Percentiles rank a stretch among this genome's conserved stretches.
Conservation (phyloP, 1,284 basidiomycete genomes). For the Heterobasidion parviporum region DNA sequence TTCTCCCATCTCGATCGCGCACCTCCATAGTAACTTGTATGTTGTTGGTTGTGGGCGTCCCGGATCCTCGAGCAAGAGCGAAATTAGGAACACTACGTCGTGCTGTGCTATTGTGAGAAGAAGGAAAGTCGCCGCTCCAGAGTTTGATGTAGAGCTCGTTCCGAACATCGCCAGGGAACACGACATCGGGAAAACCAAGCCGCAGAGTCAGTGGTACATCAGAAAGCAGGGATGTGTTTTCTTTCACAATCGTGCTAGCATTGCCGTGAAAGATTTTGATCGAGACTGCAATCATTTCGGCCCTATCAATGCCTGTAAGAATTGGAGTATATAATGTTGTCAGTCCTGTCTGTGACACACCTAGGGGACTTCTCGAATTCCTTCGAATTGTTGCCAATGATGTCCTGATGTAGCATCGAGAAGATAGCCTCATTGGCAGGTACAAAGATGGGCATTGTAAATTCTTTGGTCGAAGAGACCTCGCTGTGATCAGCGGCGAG, state of each 20-base stretch:
- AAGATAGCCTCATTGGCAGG: constrained; percentile 83
- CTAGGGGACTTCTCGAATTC: constrained; percentile 83
- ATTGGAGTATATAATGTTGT: not conserved
- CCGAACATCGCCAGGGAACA: constrained; percentile 86
- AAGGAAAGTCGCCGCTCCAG: constrained; percentile 81
- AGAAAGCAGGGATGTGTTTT: constrained; percentile 83
- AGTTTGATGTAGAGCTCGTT: constrained; percentile 95
- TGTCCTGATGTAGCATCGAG: constrained; percentile 92
- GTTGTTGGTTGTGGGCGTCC: constrained; percentile 53
- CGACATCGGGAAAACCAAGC: constrained; percentile 95
- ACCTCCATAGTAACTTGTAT: constrained; percentile 91
- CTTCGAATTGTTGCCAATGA: constrained; percentile 73
- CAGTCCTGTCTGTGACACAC: constrained; percentile 30
- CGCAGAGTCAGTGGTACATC: constrained; percentile 78
- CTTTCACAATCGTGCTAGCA: constrained; percentile 63
- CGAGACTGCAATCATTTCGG: constrained; percentile 83
- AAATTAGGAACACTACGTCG: constrained; percentile 60
- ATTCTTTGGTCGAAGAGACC: constrained; percentile 58
- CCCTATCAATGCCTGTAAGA: constrained; percentile 34
- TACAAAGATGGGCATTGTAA: constrained; percentile 85
- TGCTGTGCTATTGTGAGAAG: constrained; percentile 37
- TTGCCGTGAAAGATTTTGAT: constrained; percentile 87
- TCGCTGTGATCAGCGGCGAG: constrained; percentile 57
- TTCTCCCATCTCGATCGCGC: constrained; percentile 67
- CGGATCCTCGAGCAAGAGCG: constrained; percentile 47